These are phyloP conservation scores for Xylariaceae sp. DNA, from an alignment of 2,329 filamentous ascomycete species.

Conservation along the genomic window DNA sequence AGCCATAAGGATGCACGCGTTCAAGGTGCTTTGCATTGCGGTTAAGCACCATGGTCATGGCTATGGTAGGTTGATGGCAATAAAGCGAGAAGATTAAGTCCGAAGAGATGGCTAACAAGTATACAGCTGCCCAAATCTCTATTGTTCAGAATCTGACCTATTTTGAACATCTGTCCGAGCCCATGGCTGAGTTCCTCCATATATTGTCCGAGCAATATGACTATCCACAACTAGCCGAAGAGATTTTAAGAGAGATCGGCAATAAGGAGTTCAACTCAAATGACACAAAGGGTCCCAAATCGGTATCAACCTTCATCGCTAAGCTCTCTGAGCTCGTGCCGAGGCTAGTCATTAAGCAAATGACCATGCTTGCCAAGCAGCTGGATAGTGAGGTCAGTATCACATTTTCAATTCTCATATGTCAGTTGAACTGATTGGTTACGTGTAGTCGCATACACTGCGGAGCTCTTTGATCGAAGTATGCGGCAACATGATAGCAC, in stretches of 20 bases:
- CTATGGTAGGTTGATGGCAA: conserved; percentile 68
- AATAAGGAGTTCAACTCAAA: conserved; percentile 99
- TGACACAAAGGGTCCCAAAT: conserved; percentile 93
- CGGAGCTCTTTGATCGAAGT: conserved; percentile 95
- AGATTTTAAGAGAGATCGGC: conserved; percentile 90
- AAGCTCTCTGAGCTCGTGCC: conserved; percentile 93
- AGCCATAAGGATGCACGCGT: conserved; percentile 91
- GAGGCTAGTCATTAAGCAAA: conserved; percentile 93
- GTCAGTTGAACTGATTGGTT: conserved; percentile 20
- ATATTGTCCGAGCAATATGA: conserved; percentile 98
- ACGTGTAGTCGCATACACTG: conserved; percentile 80
- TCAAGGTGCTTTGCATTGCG: conserved; percentile 94
- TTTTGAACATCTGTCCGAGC: conserved; percentile 97
- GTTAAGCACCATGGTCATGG: conserved; percentile 98
- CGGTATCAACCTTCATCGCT: conserved; percentile 90
- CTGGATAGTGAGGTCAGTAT: conserved; percentile 82
- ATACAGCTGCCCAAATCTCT: conserved; percentile 87
- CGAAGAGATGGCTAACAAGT: conserved; percentile 24
- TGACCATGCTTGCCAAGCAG: conserved; percentile 92
- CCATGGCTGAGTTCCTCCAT: conserved; percentile 97
- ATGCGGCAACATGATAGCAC: conserved; percentile 90
- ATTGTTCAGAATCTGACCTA: conserved; percentile 98
- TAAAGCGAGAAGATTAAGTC: not conserved
- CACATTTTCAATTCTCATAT: not conserved
- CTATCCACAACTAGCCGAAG: conserved; percentile 92